These are phyloP conservation scores for Claviceps maximensis DNA, from an alignment of 2,329 filamentous ascomycete species.

Conservation along the genomic window DNA sequence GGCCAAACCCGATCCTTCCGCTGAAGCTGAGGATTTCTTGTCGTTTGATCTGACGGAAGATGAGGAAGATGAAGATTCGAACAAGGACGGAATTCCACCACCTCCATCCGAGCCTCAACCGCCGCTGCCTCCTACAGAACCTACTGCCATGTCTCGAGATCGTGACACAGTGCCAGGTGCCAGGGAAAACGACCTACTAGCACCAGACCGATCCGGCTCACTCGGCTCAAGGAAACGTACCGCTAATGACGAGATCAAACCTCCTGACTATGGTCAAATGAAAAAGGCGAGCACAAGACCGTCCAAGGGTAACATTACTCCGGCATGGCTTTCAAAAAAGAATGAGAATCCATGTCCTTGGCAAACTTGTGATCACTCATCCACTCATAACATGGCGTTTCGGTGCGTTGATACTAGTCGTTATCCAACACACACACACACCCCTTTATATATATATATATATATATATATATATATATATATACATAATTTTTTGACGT, in stretches of 20 bases:
- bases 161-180: conserved; percentile 5
- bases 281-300: conserved; percentile 39
- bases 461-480: no score
- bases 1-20: conserved; percentile 35
- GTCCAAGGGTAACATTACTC: conserved; percentile 34
- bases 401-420: conserved; percentile 32
- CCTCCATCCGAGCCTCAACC: conserved; percentile 11
- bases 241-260: conserved; percentile 52
- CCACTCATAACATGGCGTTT: conserved; percentile 37
- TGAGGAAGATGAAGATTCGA: conserved; percentile 22
- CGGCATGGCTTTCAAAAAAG: conserved; percentile 35
- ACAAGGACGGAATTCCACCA: conserved; percentile 8
- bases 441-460: no score
- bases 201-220: conserved; percentile 24
- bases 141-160: neutral
- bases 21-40: conserved; percentile 71
- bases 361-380: conserved; percentile 41
- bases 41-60: conserved; percentile 61
- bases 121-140: neutral
- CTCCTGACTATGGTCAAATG: conserved; percentile 36
- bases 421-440: no score
- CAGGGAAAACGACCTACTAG: conserved; percentile 6
- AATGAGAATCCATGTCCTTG: conserved; percentile 46
- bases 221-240: conserved; percentile 64
- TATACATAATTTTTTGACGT: no score